Evolutionary conservation across 2,329 filamentous ascomycete species (phyloP), one percentile per base, ranked within the genome.

Genomic region (Daldinia sp.): DNA sequence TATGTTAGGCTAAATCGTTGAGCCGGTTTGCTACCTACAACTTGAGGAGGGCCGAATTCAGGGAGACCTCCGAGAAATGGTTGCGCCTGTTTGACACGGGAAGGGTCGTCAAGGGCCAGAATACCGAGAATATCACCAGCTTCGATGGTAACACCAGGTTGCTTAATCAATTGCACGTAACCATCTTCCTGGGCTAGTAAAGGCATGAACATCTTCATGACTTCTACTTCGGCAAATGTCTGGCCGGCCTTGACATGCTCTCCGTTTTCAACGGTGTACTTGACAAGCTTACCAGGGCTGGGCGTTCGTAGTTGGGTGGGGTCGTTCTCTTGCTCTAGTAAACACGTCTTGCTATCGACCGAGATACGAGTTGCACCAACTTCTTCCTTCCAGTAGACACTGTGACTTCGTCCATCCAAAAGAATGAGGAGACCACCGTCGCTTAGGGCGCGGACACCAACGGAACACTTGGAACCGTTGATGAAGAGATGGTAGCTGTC

Each of bases 191-290:
- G 90, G 2, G 95, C 92, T 64, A 99, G 86, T 57, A 99, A 85
- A 74, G 95, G 95, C 95, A 99, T 99, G 86, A 98, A 98, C 95
- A 99, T 99, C 86, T 99, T 99, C 95, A 99, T 99, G 80, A 99
- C 95, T 81, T 99, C 95, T 37, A 99, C 94, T 79, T 99, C 95
- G 58, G 95, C 95, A 75, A 93, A 99, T 30, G 94, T 84, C 78
- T 98, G 92, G 59, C 94, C 94, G 71, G 96, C 93, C 78, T 88
- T 90, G 78, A 99, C 88, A 77, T 99, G 95, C 71, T 93, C 86
- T 64, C 95, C 95, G 74, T 96, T 98, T 78, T 97, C 95, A 1
- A 99, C 92, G 1, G 93, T 91, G 80, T 95, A 99, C 82, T 97
- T 97, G 81, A 99, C 94, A 32, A 99, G 90, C 83, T 99, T 99